Evolutionary conservation across 2,329 filamentous ascomycete species (phyloP).

Genomic region (Pseudocercospora pini-densiflorae): DNA sequence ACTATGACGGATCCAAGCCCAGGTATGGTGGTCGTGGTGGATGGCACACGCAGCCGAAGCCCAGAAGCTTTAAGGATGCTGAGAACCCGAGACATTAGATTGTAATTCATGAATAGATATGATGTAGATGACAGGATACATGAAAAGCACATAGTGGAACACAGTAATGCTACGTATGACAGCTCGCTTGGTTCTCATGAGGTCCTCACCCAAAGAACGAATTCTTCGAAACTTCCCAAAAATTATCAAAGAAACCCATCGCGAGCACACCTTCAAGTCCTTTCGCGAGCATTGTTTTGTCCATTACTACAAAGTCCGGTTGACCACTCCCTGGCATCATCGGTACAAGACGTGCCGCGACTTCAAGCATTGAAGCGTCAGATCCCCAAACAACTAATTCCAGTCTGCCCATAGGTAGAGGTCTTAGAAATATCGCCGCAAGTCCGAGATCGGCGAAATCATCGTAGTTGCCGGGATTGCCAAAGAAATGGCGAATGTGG

Average conservation of each 20-base stretch:
- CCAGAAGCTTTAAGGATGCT: slow-evolving; percentile 19
- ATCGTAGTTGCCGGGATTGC: slow-evolving; percentile 4
- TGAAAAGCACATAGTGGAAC: neutral
- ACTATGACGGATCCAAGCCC: slow-evolving; percentile 28
- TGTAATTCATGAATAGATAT: neutral
- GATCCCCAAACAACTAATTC: slow-evolving; percentile 62
- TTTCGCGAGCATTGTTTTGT: slow-evolving; percentile 53
- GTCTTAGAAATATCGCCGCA: slow-evolving; percentile 58
- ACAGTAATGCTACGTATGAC: neutral
- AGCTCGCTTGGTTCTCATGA: slow-evolving; percentile 12
- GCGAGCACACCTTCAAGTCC: slow-evolving; percentile 58
- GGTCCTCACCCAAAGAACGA: slow-evolving; percentile 46
- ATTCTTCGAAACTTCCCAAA: slow-evolving; percentile 56
- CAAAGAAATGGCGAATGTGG: slow-evolving; percentile 16
- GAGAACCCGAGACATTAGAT: slow-evolving; percentile 2
- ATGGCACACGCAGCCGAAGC: slow-evolving; percentile 21
- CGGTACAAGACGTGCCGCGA: slow-evolving; percentile 59
- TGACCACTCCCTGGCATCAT: slow-evolving; percentile 61
- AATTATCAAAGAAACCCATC: slow-evolving; percentile 60
- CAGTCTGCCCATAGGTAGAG: slow-evolving; percentile 52
- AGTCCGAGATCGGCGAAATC: slow-evolving; percentile 39
- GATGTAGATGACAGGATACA: slow-evolving; percentile 5
- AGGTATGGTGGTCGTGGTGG: slow-evolving; percentile 26
- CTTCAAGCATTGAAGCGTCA: slow-evolving; percentile 52
- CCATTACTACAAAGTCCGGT: slow-evolving; percentile 61